A percentile compares a stretch with the other conserved stretches of the same genome.
Conservation (phyloP, 2,329 filamentous ascomycete genomes). For the Fusarium sp. region DNA sequence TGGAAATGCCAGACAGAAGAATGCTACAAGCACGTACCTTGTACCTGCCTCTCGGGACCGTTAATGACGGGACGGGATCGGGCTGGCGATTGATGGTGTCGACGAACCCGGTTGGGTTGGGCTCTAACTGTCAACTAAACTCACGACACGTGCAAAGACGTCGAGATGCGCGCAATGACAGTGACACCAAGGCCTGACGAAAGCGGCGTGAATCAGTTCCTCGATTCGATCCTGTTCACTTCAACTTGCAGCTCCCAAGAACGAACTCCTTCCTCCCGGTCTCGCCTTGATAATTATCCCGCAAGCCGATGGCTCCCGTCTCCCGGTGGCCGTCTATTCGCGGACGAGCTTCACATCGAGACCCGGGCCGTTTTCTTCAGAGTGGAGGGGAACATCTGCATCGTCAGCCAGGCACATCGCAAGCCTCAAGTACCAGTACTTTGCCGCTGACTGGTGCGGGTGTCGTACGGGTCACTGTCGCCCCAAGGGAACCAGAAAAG, state of each 20-base stretch:
- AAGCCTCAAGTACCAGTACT: constrained; percentile 14
- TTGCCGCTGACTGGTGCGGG: constrained; percentile 8
- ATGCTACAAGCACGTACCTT: constrained; percentile 21
- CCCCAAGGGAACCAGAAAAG: neutral
- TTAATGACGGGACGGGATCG: constrained; percentile 18
- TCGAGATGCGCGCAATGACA: neutral
- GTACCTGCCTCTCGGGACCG: constrained; percentile 22
- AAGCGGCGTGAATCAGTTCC: neutral
- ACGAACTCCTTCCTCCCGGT: constrained; percentile 4
- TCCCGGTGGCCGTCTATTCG: constrained; percentile 13
- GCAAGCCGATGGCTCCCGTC: constrained; percentile 33
- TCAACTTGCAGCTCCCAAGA: neutral
- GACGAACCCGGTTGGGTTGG: constrained; percentile 1
- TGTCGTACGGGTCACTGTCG: constrained; percentile 9
- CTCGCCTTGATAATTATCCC: constrained; percentile 28
- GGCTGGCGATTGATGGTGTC: constrained; percentile 3
- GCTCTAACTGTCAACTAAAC: constrained; percentile 11
- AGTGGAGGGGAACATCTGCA: constrained; percentile 27
- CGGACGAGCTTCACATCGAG: constrained; percentile 21
- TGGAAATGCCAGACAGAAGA: constrained; percentile 1
- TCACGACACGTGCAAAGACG: constrained; percentile 15
- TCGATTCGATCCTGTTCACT: neutral
- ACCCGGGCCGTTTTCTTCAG: constrained; percentile 35
- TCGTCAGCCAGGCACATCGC: constrained; percentile 3
- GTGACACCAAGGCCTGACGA: neutral